A percentile compares a stretch with the other conserved stretches of the same genome.
Evolutionary conservation across 164 flowering plant genomes (phyloP).

Genomic region (Chloranthus sessilifolius): DNA sequence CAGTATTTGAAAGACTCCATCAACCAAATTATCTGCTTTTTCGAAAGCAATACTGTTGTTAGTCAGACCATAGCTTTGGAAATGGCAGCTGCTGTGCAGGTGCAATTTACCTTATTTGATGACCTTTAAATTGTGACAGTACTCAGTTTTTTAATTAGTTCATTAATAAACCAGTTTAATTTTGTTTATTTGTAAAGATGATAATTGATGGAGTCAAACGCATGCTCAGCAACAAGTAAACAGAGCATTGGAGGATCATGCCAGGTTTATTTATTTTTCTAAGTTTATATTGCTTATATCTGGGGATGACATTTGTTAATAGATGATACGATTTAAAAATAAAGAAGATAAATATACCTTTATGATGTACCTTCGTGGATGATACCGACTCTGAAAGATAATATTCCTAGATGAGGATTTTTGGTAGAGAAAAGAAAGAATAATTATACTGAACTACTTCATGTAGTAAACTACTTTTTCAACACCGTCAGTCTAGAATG

Average conservation of each 20-base stretch:
- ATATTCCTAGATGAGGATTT: too few relatives aligned
- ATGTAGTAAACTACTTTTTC: too few relatives aligned
- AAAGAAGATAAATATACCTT: too few relatives aligned
- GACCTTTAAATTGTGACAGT: background rate
- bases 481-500: too few relatives aligned
- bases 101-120: constrained; percentile 10
- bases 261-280: constrained; percentile 44
- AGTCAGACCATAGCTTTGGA: constrained; percentile 90
- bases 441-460: too few relatives aligned
- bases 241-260: constrained; percentile 75
- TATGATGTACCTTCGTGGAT: too few relatives aligned
- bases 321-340: too few relatives aligned
- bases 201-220: constrained; percentile 94
- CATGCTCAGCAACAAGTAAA: constrained; percentile 86
- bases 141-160: background rate
- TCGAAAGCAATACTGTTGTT: constrained; percentile 66
- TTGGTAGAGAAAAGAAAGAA: too few relatives aligned
- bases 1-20: constrained; percentile 92
- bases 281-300: too few relatives aligned
- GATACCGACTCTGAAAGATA: too few relatives aligned
- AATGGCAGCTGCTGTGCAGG: constrained; percentile 99
- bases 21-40: constrained; percentile 66
- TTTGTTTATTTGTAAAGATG: constrained; percentile 38
- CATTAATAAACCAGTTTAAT: constrained; percentile 3
- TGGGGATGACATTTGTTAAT: too few relatives aligned